Base-by-base conservation (phyloP, 2,329 filamentous ascomycete species). In the Pseudocercospora pini-densiflorae region DNA sequence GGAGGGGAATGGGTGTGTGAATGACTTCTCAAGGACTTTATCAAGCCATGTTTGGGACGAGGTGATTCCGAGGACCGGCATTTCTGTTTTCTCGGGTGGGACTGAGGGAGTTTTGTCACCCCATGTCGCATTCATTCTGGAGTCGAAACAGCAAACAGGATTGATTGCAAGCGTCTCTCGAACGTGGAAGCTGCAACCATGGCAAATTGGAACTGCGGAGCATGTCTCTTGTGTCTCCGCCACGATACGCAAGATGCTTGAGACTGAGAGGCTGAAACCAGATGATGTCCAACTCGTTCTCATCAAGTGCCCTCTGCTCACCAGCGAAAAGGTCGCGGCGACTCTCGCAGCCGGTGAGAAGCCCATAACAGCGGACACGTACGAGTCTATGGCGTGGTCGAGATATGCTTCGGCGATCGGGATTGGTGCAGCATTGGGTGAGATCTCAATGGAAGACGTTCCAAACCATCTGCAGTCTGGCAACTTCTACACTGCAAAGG, bases 1-100 rank as follows among this genome's bases (percentile, higher is more conserved):
- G 19, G 63, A 65, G 51, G 63, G 63, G 7, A 65, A 65, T 53
- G 63, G 63, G 19, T 65, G 63, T 27, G 63, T 65, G 33, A 65
- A 65, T 27, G 63, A 65, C 40, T 65, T 65, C 51, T 58, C 49
- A 14, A 33, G 63, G 23, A 62, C 63, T 9, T 47, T 65, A 9
- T 47, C 63, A 1, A 51, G 51, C 3, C 40, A 62, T 36, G 43
- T 27, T 10, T 65, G 63, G 63, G 63, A 65, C 21, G 51, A 40
- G 16, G 6, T 61, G 7, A 62, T 65, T n/a, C 63, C 63, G 3
- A 29, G 55, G 12, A 57, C 49, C 14, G 40, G 49, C 2, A 65
- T 65, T n/a, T 49, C 59, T 7, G 58, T 65, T 7, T 65, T 65
- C 16, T 65, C 63, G 10, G 63, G 63, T 5, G 63, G 63, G 12